phyloP scores from a whole-genome alignment of 169 alveolate genomes.

The Plasmodium coatneyi region DNA sequence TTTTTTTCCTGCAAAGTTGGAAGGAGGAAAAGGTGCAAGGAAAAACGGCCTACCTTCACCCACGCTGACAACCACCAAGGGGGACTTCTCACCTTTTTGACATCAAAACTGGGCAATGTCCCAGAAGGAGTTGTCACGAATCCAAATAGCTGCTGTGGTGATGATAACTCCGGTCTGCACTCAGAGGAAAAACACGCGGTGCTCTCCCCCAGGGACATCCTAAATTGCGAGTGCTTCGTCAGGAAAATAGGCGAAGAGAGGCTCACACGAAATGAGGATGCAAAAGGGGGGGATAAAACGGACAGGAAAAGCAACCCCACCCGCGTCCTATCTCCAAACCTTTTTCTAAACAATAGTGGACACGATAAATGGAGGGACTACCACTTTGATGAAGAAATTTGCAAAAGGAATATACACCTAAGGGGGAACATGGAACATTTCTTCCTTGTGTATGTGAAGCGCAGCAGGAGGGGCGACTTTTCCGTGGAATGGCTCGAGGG shows the following conservation, averaged over 20 bases:
- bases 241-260: constrained; percentile 27
- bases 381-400: constrained; percentile 8
- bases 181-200: background rate
- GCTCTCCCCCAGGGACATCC: constrained; percentile 9
- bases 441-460: constrained; percentile 47
- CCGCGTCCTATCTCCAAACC: background rate
- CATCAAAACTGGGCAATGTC: background rate
- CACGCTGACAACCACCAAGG: background rate
- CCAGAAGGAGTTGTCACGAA: background rate
- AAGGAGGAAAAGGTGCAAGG: background rate
- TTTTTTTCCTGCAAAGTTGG: constrained; percentile 20
- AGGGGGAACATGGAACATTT: constrained; percentile 39
- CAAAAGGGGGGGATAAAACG: background rate
- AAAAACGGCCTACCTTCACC: background rate
- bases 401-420: constrained; percentile 17
- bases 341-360: background rate
- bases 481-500: constrained; percentile 49
- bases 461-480: background rate
- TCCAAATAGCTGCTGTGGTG: background rate
- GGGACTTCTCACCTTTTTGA: background rate
- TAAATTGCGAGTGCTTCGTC: constrained; percentile 35
- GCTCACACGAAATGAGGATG: background rate
- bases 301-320: background rate
- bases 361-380: background rate
- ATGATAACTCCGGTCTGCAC: background rate